Evolutionary conservation across 1,139 yeast genomes (phyloP).

Genomic region (Pneumocystis canis): DNA sequence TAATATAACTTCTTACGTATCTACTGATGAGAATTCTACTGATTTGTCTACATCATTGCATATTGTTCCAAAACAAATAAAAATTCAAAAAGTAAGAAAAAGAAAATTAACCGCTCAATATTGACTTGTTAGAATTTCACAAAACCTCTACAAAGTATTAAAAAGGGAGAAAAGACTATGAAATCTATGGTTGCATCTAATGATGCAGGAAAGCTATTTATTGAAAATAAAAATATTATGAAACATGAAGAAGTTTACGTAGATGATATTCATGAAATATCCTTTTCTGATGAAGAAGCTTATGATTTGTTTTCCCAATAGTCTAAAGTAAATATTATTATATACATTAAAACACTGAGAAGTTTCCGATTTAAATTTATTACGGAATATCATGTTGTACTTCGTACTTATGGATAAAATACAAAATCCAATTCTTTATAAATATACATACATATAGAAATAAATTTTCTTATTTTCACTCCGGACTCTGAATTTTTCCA

Average conservation of each 20-base stretch:
- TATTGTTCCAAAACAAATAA: neutral
- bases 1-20: neutral
- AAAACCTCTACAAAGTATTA: neutral
- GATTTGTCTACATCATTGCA: too few relatives aligned
- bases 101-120: neutral
- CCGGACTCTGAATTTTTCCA: neutral
- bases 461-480: neutral
- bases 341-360: too few relatives aligned
- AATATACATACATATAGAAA: neutral
- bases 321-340: neutral
- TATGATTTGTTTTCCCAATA: neutral
- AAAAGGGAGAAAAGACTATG: neutral
- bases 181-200: neutral
- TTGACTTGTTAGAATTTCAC: neutral
- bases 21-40: neutral
- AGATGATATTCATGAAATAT: neutral
- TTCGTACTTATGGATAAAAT: neutral
- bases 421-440: neutral
- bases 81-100: neutral
- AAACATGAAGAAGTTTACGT: neutral
- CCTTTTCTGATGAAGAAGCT: neutral
- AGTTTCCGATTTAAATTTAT: neutral
- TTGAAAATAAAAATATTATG: neutral
- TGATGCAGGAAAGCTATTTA: neutral
- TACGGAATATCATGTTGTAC: neutral